phyloP scores from a whole-genome alignment of 352 stramenopile genomes.

The Pythium dissotocum region DNA sequence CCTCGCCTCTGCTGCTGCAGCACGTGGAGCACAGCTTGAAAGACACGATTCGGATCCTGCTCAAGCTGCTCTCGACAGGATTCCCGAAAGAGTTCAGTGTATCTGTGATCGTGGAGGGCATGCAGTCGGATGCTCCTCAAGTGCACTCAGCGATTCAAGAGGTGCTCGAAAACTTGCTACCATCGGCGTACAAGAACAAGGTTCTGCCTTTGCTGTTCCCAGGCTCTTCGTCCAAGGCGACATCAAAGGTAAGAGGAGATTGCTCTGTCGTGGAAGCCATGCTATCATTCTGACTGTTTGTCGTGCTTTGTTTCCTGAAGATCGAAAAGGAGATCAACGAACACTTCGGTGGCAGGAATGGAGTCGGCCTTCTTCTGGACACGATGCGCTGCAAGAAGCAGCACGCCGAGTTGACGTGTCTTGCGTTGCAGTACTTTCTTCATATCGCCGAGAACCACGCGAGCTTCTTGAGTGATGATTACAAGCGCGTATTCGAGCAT shows the following conservation, averaged over 20 bases:
- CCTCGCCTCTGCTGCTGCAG: constrained; percentile 68
- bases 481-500: constrained; percentile 46
- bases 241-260: constrained; percentile 38
- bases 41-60: constrained; percentile 63
- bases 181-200: constrained; percentile 67
- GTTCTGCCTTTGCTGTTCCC: constrained; percentile 78
- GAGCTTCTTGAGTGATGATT: constrained; percentile 36
- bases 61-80: constrained; percentile 78
- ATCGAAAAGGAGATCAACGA: constrained; percentile 57
- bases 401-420: constrained; percentile 63
- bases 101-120: constrained; percentile 73
- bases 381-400: constrained; percentile 67
- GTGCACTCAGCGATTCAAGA: constrained; percentile 84
- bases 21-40: constrained; percentile 81
- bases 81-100: constrained; percentile 87
- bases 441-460: constrained; percentile 68
- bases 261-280: not conserved
- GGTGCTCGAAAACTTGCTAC: constrained; percentile 80
- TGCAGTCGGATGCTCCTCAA: constrained; percentile 71
- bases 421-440: constrained; percentile 83
- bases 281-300: not conserved
- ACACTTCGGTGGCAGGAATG: constrained; percentile 47
- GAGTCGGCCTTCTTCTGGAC: constrained; percentile 67
- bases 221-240: constrained; percentile 51
- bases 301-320: constrained; percentile 27